phyloP scores from a whole-genome alignment of 2,329 filamentous ascomycete species.

The Massarina eburnea region DNA sequence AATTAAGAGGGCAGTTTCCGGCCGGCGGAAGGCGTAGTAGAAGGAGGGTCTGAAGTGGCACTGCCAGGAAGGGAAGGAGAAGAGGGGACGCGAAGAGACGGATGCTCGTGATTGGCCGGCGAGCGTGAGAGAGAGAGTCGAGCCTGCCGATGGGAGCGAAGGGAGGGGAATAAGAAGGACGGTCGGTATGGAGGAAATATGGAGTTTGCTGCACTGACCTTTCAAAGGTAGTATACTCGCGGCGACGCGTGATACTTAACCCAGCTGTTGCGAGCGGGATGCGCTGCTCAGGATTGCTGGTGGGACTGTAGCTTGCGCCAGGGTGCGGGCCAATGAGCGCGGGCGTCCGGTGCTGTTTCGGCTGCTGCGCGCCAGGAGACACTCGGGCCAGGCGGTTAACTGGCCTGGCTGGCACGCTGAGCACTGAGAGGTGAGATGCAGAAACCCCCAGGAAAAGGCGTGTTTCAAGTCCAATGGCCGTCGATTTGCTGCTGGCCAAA shows the following conservation, averaged over 20 bases:
- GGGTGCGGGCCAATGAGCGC: conserved; percentile 4
- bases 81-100: conserved; percentile 5
- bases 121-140: conserved; percentile 24
- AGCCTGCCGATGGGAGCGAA: conserved; percentile 24
- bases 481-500: conserved; percentile 28
- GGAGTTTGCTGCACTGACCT: conserved; percentile 32
- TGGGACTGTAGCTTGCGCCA: background rate
- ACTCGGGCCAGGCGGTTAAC: conserved; percentile 33
- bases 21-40: conserved; percentile 32
- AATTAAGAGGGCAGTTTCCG: conserved; percentile 35
- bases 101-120: conserved; percentile 15
- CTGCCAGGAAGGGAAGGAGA: conserved; percentile 22
- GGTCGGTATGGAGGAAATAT: conserved; percentile 4
- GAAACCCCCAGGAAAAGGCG: conserved; percentile 32
- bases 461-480: conserved; percentile 34
- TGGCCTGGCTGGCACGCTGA: conserved; percentile 30
- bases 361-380: conserved; percentile 33
- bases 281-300: background rate
- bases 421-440: conserved; percentile 29
- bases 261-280: too few species aligned
- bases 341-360: conserved; percentile 25
- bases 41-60: conserved; percentile 26
- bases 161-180: conserved; percentile 11
- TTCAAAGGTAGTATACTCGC: conserved; percentile 17
- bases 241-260: conserved; percentile 38